phyloP scores from a whole-genome alignment of 345 rosid genomes.

The Angophora floribunda region DNA sequence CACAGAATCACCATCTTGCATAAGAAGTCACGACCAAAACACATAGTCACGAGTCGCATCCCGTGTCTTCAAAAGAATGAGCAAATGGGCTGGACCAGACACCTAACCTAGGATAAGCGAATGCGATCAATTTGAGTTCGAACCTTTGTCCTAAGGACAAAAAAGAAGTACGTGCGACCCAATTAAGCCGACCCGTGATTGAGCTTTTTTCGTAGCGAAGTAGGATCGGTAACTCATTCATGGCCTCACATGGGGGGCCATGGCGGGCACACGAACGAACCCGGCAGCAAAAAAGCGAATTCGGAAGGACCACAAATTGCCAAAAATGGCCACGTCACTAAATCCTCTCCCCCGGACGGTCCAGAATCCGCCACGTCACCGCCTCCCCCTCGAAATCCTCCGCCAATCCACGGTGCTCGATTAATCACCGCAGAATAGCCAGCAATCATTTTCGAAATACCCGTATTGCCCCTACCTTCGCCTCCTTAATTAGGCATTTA shows the following conservation, averaged over 20 bases:
- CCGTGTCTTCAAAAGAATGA: not conserved
- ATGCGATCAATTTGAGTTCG: not conserved
- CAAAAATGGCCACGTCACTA: not conserved
- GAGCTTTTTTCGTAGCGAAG: not conserved
- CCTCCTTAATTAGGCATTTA: fast-evolving
- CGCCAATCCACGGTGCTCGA: not conserved
- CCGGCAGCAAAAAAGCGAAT: not conserved
- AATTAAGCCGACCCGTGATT: not conserved
- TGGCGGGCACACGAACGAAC: not conserved
- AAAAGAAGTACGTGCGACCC: not conserved
- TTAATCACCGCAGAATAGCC: not conserved
- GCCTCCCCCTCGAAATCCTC: not conserved
- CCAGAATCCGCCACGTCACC: not conserved
- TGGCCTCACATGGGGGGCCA: not conserved
- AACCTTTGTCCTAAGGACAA: not conserved
- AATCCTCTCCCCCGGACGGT: not conserved
- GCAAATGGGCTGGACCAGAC: not conserved
- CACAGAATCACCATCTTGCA: not conserved
- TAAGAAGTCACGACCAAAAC: not conserved
- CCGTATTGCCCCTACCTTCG: not conserved
- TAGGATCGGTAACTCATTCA: not conserved
- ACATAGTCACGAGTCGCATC: not conserved
- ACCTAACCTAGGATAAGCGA: not conserved
- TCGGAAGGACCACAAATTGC: not conserved
- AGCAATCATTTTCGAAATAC: fast-evolving